Base-by-base conservation (phyloP, 768 basidiomycete genomes). In the Zangia roseola region DNA sequence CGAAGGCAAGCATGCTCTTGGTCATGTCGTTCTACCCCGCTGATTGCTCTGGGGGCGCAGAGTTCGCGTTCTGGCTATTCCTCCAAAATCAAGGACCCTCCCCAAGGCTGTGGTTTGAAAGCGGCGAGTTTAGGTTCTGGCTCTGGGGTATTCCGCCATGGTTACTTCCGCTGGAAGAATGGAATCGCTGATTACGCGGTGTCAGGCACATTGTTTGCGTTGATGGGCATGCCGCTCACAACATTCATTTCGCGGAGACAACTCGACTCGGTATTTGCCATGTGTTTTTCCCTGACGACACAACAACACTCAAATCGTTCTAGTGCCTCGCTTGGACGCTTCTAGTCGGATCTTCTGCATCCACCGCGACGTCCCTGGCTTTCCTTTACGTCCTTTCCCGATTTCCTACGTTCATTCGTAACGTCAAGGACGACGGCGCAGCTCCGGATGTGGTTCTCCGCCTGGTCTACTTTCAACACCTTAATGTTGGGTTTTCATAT, bases 1-100 rank as follows among this genome's bases (percentile, higher is more conserved):
- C 24, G 89, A 92, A 82, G 88, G 88, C 82, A 56, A 45, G 57
- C 43, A 19, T 24, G 14, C 43, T 25, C 36, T 36, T 45, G 9
- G 4, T 20, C 38, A 31, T 53, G 10, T 43, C 35, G 6, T 37
- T 41, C 7, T 48, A 19, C 48, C 19, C 21, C 33, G 23, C 53
- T 57, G 42, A 55, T 41, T n/a, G 12, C 30, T 35, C 25, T 20
- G 8, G 10, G 24, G 8, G 14, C 23, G 21, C 63, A 89, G 88
- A 90, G 62, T 75, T 91, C 13, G 74, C 83, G 0, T 91, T 91
- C 60, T 92, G 90, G 90, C 60, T 91, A 24, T 92, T 91, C 64
- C 76, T 92, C 19, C 75, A 90, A 25, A 80, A 89, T 54, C 89
- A 91, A 68, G 84, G 85, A 4, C 84, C 85, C 0, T 69, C 73